These are phyloP conservation scores for Wickerhamiella slavikovae DNA, from an alignment of 805 yeast genomes.

Conservation along the genomic window DNA sequence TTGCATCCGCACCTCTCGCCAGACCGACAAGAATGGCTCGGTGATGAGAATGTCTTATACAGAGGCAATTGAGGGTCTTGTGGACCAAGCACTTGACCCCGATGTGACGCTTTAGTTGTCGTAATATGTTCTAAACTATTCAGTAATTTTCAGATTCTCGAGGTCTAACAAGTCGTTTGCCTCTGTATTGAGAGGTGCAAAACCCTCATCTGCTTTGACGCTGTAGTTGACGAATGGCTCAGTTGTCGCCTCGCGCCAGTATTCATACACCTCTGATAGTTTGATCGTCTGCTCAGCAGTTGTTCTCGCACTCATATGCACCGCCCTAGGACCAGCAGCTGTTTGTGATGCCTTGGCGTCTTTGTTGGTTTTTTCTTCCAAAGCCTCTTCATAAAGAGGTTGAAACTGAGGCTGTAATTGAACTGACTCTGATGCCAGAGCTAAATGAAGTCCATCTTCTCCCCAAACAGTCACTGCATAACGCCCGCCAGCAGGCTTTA, in stretches of 20 bases:
- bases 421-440: slow-evolving; percentile 43
- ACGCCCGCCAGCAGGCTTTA: slow-evolving; percentile 17
- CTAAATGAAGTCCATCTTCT: slow-evolving; percentile 35
- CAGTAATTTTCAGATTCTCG: too few relatives aligned
- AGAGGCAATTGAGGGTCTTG: slow-evolving; percentile 12
- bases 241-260: slow-evolving; percentile 43
- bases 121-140: too few relatives aligned
- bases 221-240: slow-evolving; percentile 24
- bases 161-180: too few relatives aligned
- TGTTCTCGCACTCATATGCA: slow-evolving; percentile 58
- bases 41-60: slow-evolving; percentile 12
- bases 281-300: slow-evolving; percentile 36
- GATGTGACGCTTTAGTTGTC: background rate
- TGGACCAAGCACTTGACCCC: slow-evolving; percentile 6
- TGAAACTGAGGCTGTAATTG: slow-evolving; percentile 70
- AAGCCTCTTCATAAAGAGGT: slow-evolving; percentile 42
- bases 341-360: slow-evolving; percentile 24
- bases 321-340: slow-evolving; percentile 29
- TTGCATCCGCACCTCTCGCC: slow-evolving; percentile 7
- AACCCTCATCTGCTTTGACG: background rate
- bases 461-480: slow-evolving; percentile 22
- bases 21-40: slow-evolving; percentile 5
- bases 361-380: slow-evolving; percentile 23
- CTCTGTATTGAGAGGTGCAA: background rate
- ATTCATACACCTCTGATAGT: slow-evolving; percentile 46